Conservation (phyloP, 2,329 filamentous ascomycete genomes). For the Aureobasidium leucospermi region DNA sequence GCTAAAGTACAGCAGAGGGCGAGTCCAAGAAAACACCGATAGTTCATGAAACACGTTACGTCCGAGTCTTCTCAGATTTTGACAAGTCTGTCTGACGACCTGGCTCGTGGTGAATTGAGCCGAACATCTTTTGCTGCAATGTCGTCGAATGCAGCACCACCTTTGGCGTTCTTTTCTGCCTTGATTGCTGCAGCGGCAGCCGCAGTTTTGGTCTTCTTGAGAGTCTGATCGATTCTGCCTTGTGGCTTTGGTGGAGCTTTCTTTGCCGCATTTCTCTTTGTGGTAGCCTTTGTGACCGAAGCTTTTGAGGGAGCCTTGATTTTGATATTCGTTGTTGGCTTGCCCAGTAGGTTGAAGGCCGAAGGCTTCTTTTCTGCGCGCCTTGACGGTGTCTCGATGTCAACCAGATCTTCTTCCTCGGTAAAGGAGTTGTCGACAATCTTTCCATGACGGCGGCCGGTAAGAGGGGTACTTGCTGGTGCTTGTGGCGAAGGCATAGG, state of each 20-base stretch:
- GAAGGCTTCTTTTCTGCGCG: conserved; percentile 17
- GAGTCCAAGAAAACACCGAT: neutral
- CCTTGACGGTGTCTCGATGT: conserved; percentile 28
- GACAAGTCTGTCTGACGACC: neutral
- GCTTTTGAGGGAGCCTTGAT: neutral
- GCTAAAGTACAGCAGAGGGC: neutral
- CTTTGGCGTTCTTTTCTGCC: conserved; percentile 9
- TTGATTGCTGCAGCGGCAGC: neutral
- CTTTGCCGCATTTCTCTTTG: conserved; percentile 17
- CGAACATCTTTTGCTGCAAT: conserved; percentile 1
- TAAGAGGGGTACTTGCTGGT: conserved; percentile 18
- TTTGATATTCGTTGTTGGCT: conserved; percentile 12
- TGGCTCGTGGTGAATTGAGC: conserved; percentile 4
- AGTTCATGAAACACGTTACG: conserved; percentile 4
- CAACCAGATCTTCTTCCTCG: conserved; percentile 22
- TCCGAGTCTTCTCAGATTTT: neutral
- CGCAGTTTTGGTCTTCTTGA: conserved; percentile 5
- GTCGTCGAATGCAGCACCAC: conserved; percentile 1
- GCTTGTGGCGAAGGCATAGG: conserved; percentile 27
- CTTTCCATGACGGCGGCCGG: conserved; percentile 17
- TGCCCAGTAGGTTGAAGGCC: conserved; percentile 16
- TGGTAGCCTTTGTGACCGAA: conserved; percentile 17
- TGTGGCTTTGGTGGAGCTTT: conserved; percentile 4
- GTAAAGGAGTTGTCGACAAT: conserved; percentile 22
- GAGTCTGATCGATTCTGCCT: conserved; percentile 10